Percentiles rank a stretch among this genome's conserved stretches.
Conservation (phyloP, 768 basidiomycete genomes). For the Hypsizygus marmoreus region DNA sequence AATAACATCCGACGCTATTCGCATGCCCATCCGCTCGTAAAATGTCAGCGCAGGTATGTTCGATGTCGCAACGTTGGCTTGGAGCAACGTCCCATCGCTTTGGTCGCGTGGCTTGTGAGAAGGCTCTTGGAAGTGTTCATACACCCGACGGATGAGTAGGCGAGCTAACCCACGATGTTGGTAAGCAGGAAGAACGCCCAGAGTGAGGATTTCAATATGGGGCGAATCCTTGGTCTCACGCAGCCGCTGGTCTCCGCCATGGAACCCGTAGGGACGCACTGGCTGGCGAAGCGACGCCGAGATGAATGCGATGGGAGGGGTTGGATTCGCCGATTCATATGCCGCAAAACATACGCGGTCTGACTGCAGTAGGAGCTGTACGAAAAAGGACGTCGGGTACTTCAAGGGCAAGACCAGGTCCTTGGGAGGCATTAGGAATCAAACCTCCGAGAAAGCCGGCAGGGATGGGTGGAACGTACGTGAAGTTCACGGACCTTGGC, state of each 20-base stretch:
- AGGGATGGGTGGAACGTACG: conserved; percentile 31
- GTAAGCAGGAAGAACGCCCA: conserved; percentile 49
- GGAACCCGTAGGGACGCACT: conserved; percentile 13
- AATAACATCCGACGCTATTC: conserved; percentile 32
- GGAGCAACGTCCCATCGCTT: conserved; percentile 30
- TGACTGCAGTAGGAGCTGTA: conserved; percentile 46
- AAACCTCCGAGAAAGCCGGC: conserved; percentile 6
- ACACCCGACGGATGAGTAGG: conserved; percentile 37
- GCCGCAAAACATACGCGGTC: conserved; percentile 44
- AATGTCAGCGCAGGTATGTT: conserved; percentile 43
- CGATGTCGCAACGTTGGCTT: conserved; percentile 47
- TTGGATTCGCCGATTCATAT: conserved; percentile 25
- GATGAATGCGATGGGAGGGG: conserved; percentile 42
- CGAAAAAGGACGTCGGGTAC: conserved; percentile 46
- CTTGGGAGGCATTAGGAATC: conserved; percentile 19
- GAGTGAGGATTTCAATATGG: conserved; percentile 51
- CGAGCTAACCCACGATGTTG: conserved; percentile 46
- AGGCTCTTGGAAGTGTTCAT: conserved; percentile 30
- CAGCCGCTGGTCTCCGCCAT: conserved; percentile 15
- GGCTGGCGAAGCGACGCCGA: conserved; percentile 40
- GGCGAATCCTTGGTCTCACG: conserved; percentile 22
- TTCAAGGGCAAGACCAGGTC: conserved; percentile 37
- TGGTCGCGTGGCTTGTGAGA: conserved; percentile 19
- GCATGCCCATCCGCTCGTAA: conserved; percentile 46
- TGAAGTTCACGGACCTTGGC: conserved; percentile 39